Evolutionary conservation across 805 yeast genomes (phyloP), one percentile per base, ranked within the genome.

Genomic region (Zygotorulaspora chibaensis): DNA sequence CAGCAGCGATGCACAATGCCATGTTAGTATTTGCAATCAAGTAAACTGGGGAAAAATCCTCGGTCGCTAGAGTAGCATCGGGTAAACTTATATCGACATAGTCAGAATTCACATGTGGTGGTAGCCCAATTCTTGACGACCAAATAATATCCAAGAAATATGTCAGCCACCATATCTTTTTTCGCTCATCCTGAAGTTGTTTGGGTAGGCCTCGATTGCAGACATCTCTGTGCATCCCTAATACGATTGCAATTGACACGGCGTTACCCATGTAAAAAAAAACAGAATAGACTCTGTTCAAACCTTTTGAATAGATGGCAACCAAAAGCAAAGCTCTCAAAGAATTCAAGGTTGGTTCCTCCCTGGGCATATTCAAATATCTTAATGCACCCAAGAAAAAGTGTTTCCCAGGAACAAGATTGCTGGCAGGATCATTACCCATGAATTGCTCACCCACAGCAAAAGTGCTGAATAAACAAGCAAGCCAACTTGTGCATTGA

Each of bases 81-180:
- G 45, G 45, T 5, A 62, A 43, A 20, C 63, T 69, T 17, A 61
- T 61, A 31, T 63, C 66, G 8, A 66, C 62, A 45, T 65, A 65
- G 36, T 61, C 51, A 33, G 54, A 58, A 28, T 61, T 61, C 30
- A 68, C 61, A 45, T 62, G 69, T 11, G 59, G 56, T 0, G 72
- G 72, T 26, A 66, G 61, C 16, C 71, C 65, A 17, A 67, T 48
- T 35, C 68, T 62, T 2, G 71, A 65, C 8, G 67, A 59, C 54
- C 71, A 68, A 16, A 64, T 57, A 16, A 64, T 59, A 40, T 67
- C 70, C 53, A 68, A 55, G 5, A 65, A 57, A 49, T 61, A 67
- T 13, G 64, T 62, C 10, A 72, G 65, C 73, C 73, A 69, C 72
- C 72, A 69, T 4, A 68, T 52, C 38, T 68, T 57, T 47, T 68